Evolutionary conservation across 2,329 filamentous ascomycete species (phyloP), one percentile per base, ranked within the genome.

Genomic region (Microcera coccophila): DNA sequence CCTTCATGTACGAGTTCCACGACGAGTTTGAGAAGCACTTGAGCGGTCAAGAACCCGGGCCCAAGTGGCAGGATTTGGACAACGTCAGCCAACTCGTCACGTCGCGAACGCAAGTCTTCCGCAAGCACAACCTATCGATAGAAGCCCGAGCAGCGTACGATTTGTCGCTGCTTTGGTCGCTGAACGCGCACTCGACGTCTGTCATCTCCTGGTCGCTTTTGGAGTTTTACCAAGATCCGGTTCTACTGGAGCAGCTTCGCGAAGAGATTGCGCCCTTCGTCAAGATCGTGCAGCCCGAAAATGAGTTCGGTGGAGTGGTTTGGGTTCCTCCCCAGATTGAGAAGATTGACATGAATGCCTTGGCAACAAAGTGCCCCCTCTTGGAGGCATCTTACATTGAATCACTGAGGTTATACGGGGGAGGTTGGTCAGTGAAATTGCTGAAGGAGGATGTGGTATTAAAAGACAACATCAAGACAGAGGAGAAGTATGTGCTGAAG

Each of bases 141-240:
- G 49, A 61, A 10, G 60, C 59, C 3, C 60, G 67, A 2, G 63
- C 67, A 3, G 52, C 59, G 1, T 58, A 54, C 35, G 67, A 70
- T 20, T 44, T 70, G 10, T 62, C 50, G 3, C 55, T 65, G 38
- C 58, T 62, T 14, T 73, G 61, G 69, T 63, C 55, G 17, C 55
- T 69, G 21, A 68, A 66, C 38, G 60, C 64, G 18, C 68, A 68
- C 41, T 60, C 67, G 2, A 62, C 68, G 22, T 58, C 62, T 1
- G 55, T 70, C 21, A 56, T 64, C 3, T 59, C 62, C 5, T 74
- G 71, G 70, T 60, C 71, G 49, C 50, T 73, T 1, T 64, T 65
- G 39, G 65, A 72, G 38, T 54, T 72, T 9, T 64, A 63, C 43
- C 60, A 63, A 9, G 66, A 71, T 17, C 53, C 60, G 1, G 59